Base-by-base conservation (phyloP, 176 grass and related monocot genomes). In the Thinopyrum elongatum region DNA sequence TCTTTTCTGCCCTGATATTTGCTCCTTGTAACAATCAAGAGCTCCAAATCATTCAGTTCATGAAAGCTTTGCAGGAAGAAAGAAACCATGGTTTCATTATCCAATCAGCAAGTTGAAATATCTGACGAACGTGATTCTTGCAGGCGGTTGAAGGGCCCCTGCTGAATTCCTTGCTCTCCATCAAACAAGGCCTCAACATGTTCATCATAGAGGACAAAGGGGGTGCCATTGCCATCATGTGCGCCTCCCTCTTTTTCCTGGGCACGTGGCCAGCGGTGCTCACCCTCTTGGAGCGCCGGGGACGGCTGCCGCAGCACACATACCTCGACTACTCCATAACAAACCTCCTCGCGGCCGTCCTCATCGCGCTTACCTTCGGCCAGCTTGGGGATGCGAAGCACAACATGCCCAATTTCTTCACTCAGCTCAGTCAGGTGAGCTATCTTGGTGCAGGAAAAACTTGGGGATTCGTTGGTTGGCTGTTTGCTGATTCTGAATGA, bases 281-380 rank as follows among this genome's bases (percentile, higher is more conserved):
- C 62, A 95, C 88, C 10, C 93, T 95, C 11, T 23, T 92, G 46
- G 93, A 95, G 58, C 90, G 86, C 11, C 89, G 93, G 2, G 93
- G 90, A 25, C 86, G 93, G 39, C 88, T 92, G 23, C 93, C 90
- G 28, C 93, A 95, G 71, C 90, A 95, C 86, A 95, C 93, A 3
- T 95, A 95, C 83, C 88, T 95, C 7, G 93, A 95, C 85, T 95
- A 95, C 88, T 95, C 93, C 3, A 21, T 95, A 63, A 95, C 83
- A 4, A 95, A 95, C 75, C 86, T 90, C 76, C 80, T 95, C 21
- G 93, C 88, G 3, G 90, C 93, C 0, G 72, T 92, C 14, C 64
- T 92, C 76, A 92, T 95, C 14, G 93, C 93, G 0, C 77, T 92
- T 39, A 92, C 90, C 4, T 78, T 92, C 6, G 93, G 93, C 27